phyloP scores from a whole-genome alignment of 495 filamentous ascomycete species.

The Staphylotrichum longicolle region DNA sequence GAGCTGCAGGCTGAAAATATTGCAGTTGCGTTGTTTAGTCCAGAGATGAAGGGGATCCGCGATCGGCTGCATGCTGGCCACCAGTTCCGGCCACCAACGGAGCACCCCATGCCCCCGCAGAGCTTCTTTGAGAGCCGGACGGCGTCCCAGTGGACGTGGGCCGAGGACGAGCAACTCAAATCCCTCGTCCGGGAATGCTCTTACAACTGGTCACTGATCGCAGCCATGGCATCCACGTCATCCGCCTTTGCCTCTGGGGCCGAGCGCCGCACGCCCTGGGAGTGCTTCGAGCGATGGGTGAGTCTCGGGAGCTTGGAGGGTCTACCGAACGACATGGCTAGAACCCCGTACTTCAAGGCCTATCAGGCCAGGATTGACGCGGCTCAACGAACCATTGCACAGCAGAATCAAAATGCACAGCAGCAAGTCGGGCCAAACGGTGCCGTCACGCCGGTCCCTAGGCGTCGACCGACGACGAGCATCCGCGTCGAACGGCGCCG shows the following conservation, averaged over 20 bases:
- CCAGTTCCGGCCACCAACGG: conserved; percentile 87
- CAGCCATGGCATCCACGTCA: conserved; percentile 67
- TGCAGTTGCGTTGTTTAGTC: conserved; percentile 80
- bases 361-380: conserved; percentile 78
- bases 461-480: conserved; percentile 64
- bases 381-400: conserved; percentile 63
- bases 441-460: conserved; percentile 54
- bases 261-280: conserved; percentile 93
- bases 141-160: conserved; percentile 85
- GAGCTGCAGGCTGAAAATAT: conserved; percentile 65
- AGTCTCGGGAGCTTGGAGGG: conserved; percentile 81
- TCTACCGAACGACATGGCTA: conserved; percentile 83
- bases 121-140: conserved; percentile 82
- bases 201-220: conserved; percentile 96
- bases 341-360: conserved; percentile 86
- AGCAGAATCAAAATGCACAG: conserved; percentile 57
- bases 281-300: conserved; percentile 97
- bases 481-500: conserved; percentile 80
- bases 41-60: conserved; percentile 84
- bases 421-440: conserved; percentile 57
- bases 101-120: conserved; percentile 82
- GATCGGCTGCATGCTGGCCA: conserved; percentile 91
- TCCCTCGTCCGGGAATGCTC: conserved; percentile 83
- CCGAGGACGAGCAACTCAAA: conserved; percentile 87
- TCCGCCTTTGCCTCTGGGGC: conserved; percentile 76